Evolutionary conservation across 2,329 filamentous ascomycete genomes (phyloP), one percentile per base, ranked within the genome.

Genomic region (Tolypocladium pustulatum): DNA sequence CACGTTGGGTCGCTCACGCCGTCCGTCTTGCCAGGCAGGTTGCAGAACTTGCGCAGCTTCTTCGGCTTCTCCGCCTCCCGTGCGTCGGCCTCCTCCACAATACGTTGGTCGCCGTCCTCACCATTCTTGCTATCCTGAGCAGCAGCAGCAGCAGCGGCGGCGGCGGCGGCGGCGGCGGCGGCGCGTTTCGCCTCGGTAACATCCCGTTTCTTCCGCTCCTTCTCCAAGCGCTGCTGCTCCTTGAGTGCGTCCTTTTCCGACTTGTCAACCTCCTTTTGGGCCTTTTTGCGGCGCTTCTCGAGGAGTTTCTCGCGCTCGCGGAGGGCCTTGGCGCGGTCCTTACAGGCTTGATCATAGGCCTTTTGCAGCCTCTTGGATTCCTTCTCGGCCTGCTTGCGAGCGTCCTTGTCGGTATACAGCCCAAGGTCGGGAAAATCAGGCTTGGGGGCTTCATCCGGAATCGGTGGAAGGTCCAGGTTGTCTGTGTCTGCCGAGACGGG

Each of bases 11-110:
- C 90, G 51, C 78, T 75, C 60, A 78, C 75, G 8, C 84, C 85
- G 57, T 78, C 69, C 13, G 71, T 74, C 59, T 76, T 77, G 25
- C 77, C 72, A 0, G 88, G 90, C 3, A 93, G 73, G 65, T 86
- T 84, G 73, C 91, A 94, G 71, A 97, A 96, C 67, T 89, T 93
- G 60, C 84, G 82, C 56, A 88, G 79, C 65, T 86, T 87, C 65
- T 72, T 74, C 17, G 70, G 67, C 61, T 73, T 72, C 7, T 32
- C 49, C 49, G 49, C 20, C 27, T 52, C 17, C 17, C 9, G 9
- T 4, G 27, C 17, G 6, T 20, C 8, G 15, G 8, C 30, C 17
- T 32, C 17, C 8, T 52, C 49, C 27, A 52, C 17, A 17, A 8
- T n/a, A 17, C 4, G 9, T 20, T 34, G 49, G 27, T 32, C 17